These are phyloP conservation scores for Naematelia aurantialba DNA, from an alignment of 768 basidiomycete species.

Conservation along the genomic window DNA sequence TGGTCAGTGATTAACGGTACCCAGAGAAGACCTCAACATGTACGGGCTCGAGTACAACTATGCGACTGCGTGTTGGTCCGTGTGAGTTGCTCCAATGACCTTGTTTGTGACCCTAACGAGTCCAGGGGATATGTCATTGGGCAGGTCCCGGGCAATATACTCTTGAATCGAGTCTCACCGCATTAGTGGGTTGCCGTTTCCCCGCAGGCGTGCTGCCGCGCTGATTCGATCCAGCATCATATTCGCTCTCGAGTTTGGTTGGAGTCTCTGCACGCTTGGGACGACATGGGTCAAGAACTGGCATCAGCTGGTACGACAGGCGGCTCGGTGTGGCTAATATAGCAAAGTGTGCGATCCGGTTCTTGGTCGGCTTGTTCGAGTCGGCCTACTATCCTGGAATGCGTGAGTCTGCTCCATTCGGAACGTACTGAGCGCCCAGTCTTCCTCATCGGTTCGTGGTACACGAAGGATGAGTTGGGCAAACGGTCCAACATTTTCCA, in stretches of 20 bases:
- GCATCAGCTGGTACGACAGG: constrained; percentile 17
- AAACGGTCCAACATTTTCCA: constrained; percentile 68
- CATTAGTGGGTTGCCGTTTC: too few relatives aligned
- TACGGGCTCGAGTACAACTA: constrained; percentile 7
- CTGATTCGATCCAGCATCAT: too few relatives aligned
- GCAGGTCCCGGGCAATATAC: constrained; percentile 40
- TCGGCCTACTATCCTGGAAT: too few relatives aligned
- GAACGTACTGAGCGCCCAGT: too few relatives aligned
- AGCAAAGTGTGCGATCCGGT: constrained; percentile 3
- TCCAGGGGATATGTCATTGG: constrained; percentile 28
- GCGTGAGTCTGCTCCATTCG: too few relatives aligned
- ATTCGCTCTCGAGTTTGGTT: constrained; percentile 15
- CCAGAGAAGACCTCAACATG: constrained; percentile 8
- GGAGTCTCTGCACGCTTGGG: constrained; percentile 20
- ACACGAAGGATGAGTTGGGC: constrained; percentile 64
- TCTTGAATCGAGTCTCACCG: too few relatives aligned
- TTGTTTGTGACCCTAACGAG: too few relatives aligned
- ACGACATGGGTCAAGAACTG: constrained; percentile 20
- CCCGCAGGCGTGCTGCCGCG: too few relatives aligned
- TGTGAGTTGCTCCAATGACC: too few relatives aligned
- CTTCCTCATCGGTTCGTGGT: constrained; percentile 75
- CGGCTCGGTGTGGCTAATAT: too few relatives aligned
- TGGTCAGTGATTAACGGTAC: too few relatives aligned
- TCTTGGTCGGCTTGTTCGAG: constrained; percentile 23
- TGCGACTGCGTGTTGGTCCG: constrained; percentile 18